These are phyloP conservation scores for Leccinellum luteum DNA, from an alignment of 768 basidiomycete genomes.

Conservation along the genomic window DNA sequence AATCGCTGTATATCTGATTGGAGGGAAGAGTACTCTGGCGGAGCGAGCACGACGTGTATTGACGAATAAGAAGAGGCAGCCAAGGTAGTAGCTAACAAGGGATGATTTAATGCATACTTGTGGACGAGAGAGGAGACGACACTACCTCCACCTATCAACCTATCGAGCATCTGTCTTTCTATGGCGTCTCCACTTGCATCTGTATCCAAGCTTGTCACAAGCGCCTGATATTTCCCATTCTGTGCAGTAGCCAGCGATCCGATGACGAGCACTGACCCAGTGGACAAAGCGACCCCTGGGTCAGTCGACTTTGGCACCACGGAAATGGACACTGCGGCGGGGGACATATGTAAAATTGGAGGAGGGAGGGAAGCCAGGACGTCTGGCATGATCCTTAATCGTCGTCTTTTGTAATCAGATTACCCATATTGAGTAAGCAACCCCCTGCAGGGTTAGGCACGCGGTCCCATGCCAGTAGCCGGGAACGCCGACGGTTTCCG, in stretches of 20 bases:
- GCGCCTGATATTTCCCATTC: constrained; percentile 74
- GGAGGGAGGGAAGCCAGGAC: neutral
- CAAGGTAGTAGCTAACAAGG: constrained; percentile 53
- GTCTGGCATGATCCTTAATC: neutral
- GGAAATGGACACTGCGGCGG: constrained; percentile 38
- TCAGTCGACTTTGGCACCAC: constrained; percentile 19
- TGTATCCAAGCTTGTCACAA: constrained; percentile 58
- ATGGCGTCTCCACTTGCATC: constrained; percentile 41
- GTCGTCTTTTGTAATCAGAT: constrained; percentile 20
- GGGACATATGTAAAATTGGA: constrained; percentile 46
- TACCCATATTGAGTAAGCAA: constrained; percentile 21
- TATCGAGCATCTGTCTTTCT: constrained; percentile 80
- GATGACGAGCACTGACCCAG: constrained; percentile 64
- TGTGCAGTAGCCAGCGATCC: constrained; percentile 77
- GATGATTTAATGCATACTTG: neutral
- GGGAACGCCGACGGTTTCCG: neutral
- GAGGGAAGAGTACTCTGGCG: constrained; percentile 59
- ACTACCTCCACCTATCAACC: constrained; percentile 76
- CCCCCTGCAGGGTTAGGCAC: neutral
- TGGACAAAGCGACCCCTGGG: constrained; percentile 20
- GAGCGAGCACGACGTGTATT: constrained; percentile 64
- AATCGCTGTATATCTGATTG: constrained; percentile 51
- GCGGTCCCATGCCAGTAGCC: neutral
- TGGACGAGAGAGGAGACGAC: constrained; percentile 1
- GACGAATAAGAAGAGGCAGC: constrained; percentile 55